These are phyloP conservation scores for Triticum monococcum DNA, from an alignment of 176 grass and related monocot genomes.

Conservation along the genomic window DNA sequence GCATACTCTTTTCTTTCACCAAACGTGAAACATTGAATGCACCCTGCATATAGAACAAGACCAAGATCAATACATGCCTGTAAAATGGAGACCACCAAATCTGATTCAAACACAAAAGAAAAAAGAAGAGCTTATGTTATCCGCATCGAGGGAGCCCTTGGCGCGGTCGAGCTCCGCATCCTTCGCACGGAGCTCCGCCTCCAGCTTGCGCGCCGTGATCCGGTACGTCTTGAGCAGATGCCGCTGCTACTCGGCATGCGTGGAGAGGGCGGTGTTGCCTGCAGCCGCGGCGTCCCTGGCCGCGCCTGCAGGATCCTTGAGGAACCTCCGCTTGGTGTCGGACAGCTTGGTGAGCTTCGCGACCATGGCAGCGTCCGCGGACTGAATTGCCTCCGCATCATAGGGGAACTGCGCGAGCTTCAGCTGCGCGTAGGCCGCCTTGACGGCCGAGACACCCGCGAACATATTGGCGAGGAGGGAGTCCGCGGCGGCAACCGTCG, in stretches of 20 bases:
- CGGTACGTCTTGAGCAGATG: conserved; percentile 83
- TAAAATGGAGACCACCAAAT: too few relatives aligned
- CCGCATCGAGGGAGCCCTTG: conserved; percentile 33
- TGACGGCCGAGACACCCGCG: conserved; percentile 75
- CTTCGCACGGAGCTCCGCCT: conserved; percentile 50
- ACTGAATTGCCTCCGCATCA: conserved; percentile 71
- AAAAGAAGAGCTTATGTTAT: neutral
- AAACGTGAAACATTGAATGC: too few relatives aligned
- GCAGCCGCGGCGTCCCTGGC: conserved; percentile 29
- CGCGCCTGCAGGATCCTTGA: conserved; percentile 53
- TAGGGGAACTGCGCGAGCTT: conserved; percentile 88
- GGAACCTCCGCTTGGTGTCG: conserved; percentile 66
- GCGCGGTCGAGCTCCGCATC: conserved; percentile 42
- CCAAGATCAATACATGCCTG: too few relatives aligned
- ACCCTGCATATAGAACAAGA: too few relatives aligned
- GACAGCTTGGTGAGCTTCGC: conserved; percentile 79
- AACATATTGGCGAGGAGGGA: conserved; percentile 68
- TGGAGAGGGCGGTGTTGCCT: conserved; percentile 41
- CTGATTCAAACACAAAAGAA: too few relatives aligned
- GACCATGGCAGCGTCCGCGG: conserved; percentile 60
- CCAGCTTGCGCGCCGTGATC: conserved; percentile 80
- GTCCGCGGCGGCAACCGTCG: conserved; percentile 35
- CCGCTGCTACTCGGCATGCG: conserved; percentile 78
- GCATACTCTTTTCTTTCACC: too few relatives aligned
- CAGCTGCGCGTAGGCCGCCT: conserved; percentile 90